Evolutionary conservation across 192 early-diverging fungal genomes (phyloP).

Genomic region (Backusella morwellensis): DNA sequence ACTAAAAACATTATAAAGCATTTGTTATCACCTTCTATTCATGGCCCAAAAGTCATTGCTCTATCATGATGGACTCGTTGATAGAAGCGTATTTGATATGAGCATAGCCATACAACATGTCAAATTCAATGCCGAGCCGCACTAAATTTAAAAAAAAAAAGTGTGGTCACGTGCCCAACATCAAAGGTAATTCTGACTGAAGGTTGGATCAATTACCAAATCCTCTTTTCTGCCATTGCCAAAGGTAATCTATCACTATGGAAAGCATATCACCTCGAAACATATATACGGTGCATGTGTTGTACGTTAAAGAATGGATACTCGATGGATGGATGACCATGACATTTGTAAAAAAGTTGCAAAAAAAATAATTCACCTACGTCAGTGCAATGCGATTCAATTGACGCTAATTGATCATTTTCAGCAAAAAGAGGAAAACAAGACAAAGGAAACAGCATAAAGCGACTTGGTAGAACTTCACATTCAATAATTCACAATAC

Average conservation of each 20-base stretch:
- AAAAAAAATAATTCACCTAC: neutral
- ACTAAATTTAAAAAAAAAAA: neutral
- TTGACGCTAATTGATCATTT: neutral
- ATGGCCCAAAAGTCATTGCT: no score
- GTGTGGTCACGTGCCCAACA: neutral
- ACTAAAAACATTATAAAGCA: no score
- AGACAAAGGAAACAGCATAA: neutral
- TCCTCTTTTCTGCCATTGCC: constrained; percentile 15
- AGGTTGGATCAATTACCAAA: neutral
- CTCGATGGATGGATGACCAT: neutral
- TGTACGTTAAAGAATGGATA: neutral
- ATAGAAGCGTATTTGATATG: no score
- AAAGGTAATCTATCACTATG: constrained; percentile 10
- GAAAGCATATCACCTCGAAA: neutral
- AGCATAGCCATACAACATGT: neutral
- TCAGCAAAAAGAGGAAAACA: neutral
- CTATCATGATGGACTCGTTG: no score
- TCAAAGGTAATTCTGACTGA: neutral
- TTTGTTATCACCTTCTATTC: no score
- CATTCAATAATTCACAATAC: neutral
- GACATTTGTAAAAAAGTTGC: no score
- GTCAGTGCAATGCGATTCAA: neutral
- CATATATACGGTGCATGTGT: neutral
- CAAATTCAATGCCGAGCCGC: neutral
- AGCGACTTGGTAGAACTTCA: neutral